Base-by-base conservation (phyloP, 2,329 filamentous ascomycete species). In the Berkeleyomyces basicola region DNA sequence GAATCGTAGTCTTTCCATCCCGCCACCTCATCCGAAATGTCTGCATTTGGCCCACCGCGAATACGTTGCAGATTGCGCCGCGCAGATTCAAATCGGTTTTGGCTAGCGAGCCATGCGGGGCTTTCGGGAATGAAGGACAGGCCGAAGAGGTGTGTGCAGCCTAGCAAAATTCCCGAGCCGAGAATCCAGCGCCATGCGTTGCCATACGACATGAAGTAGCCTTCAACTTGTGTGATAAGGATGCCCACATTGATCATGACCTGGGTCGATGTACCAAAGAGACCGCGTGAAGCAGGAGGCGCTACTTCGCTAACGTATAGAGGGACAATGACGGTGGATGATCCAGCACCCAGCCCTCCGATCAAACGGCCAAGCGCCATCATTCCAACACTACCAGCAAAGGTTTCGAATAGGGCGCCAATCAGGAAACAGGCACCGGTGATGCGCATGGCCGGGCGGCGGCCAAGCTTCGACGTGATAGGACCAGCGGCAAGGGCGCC, bases 181-280 rank as follows among this genome's bases (percentile, higher is more conserved):
- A 99, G 77, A 58, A 97, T 91, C 72, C 88, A 79, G 64, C 93
- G 80, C 93, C 93, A 99, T 42, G 86, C 78, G 37, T 79, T 82
- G 4, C 82, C 89, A 68, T 85, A 80, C 74, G 90, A 96, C 63
- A 96, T 71, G 72, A 96, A 96, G 70, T 88, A 93, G 0, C 93
- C 93, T 43, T 97, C 75, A 0, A 85, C 79, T 73, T 97, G 93
- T 0, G 91, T 86, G 36, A 83, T 75, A 51, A 99, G 74, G 61
- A 99, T 96, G 63, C 93, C 93, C 33, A 91, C 76, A 70, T 97
- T 97, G 76, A 91, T 91, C 73, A 90, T 91, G 70, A 97, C 85
- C 71, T 99, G 92, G 0, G 93, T 97, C 73, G 95, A 86, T 62
- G 82, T 79, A 10, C 83, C 83, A 70, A 96, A 97, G 66, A 95